Evolutionary conservation across 2,329 filamentous ascomycete genomes (phyloP), one percentile per base, ranked within the genome.

Genomic region (Nothomitra cinnamomea): DNA sequence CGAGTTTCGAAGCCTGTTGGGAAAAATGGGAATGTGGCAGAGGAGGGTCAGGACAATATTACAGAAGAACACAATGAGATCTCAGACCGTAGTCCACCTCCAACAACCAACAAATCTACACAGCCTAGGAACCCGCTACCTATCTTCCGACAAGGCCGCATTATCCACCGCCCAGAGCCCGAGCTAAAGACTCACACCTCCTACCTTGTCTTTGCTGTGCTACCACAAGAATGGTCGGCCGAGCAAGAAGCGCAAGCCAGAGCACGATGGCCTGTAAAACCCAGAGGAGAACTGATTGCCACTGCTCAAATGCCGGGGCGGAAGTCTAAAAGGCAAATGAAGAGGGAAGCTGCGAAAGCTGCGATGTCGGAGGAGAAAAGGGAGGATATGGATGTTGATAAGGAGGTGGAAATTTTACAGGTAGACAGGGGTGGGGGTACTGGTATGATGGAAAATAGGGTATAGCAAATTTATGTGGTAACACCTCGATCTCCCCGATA

Each of bases 151-250:
- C 79, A 89, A 57, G 92, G 92, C 1, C 78, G 79, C 25, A 63
- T 96, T 41, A 76, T 87, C 28, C 87, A 94, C 61, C 78, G 87
- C 22, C 81, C 85, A 0, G 92, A 98, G 69, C 72, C 81, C 0
- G 92, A 98, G 62, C 71, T 96, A 56, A 95, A 95, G 74, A 92
- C 86, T 6, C 92, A 98, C 67, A 98, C 92, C 0, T 92, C 85
- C n/a, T 98, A 98, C 65, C 76, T 98, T 3, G 85, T 94, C 3
- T 98, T 98, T 70, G 92, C 92, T 0, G 72, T 92, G 2, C 69
- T 98, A 56, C 90, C 92, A n/a, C 75, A 80, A 43, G 82, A 85
- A 57, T 98, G 92, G 92, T 82, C 73, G 0, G 82, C 79, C 36
- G 85, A 84, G 56, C 87, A 95, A 59, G 92, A 98, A 68, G 76